A percentile compares a stretch with the other conserved stretches of the same genome.
phyloP scores from a whole-genome alignment of 176 grass and related monocot species.

The Musa beccarii region DNA sequence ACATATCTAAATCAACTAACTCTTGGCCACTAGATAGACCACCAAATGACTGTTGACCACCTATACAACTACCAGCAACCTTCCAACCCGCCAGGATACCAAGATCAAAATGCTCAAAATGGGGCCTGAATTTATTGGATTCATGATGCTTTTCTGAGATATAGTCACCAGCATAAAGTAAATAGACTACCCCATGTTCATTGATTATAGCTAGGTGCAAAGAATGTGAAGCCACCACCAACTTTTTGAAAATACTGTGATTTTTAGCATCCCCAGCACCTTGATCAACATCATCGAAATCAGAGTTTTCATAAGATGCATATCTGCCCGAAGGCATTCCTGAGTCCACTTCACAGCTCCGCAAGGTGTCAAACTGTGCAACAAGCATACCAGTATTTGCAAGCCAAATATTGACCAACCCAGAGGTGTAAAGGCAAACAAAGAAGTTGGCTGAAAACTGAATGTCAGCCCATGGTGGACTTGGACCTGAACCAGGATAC shows the following conservation, averaged over 20 bases:
- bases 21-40: constrained; percentile 26
- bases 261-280: constrained; percentile 5
- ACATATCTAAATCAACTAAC: constrained; percentile 16
- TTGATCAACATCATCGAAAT: constrained; percentile 13
- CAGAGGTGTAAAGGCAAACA: constrained; percentile 46
- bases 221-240: constrained; percentile 62
- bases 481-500: constrained; percentile 26
- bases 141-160: constrained; percentile 43
- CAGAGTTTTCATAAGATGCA: constrained; percentile 14
- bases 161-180: constrained; percentile 60
- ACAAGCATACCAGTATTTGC: constrained; percentile 37
- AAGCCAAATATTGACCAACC: constrained; percentile 65
- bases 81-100: constrained; percentile 54
- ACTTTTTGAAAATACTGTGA: constrained; percentile 47
- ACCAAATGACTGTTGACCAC: constrained; percentile 38
- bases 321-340: constrained; percentile 19
- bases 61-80: constrained; percentile 66
- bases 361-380: constrained; percentile 38
- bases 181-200: constrained; percentile 59
- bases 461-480: constrained; percentile 64
- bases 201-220: constrained; percentile 56
- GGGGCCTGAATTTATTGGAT: constrained; percentile 19
- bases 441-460: constrained; percentile 84
- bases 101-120: constrained; percentile 34
- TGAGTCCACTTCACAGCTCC: constrained; percentile 26